Base-by-base conservation (phyloP, 1,284 basidiomycete species). In the Ustilago crameri region DNA sequence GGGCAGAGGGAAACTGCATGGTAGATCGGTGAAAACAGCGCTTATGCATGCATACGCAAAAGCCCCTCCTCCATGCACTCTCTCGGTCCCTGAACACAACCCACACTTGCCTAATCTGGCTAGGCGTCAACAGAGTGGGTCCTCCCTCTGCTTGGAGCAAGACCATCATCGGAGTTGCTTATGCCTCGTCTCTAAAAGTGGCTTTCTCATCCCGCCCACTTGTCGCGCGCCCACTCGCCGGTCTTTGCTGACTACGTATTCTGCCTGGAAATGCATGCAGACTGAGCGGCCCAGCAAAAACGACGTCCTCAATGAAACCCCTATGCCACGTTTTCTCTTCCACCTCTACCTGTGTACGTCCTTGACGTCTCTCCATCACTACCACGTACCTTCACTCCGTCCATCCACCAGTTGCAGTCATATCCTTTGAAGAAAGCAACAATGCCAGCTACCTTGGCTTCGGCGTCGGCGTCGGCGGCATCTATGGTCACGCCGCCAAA, bases 11-110 rank as follows among this genome's bases (percentile, higher is more conserved):
- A 12, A 3, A 45, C 46, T 68, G 65, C 65, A 62, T 32, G 24
- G 65, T 68, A 68, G 65, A 68, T 62, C 51, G 55, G 40, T 38
- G 5, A 43, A 46, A 67, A 53, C 50, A 51, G 59, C 51, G 50
- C 53, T 60, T 40, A 43, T 59, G 62, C 56, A 60, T 61, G 53
- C 53, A 52, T 56, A 30, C 30, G 48, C 49, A 46, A 10, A 37
- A 17, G 32, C 32, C n/a, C 7, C 35, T 5, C 15, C 44, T 30
- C 30, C 32, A 45, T 53, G 51, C 56, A 35, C n/a, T n/a, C 46
- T 17, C 20, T 48, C 41, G 42, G 42, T 52, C 53, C 49, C 57
- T 45, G 17, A 23, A 20, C n/a, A 5, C 22, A 35, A 30, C 42
- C n/a, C 9, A 10, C 42, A 41, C 57, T 30, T 67, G 57, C 64